phyloP scores from a whole-genome alignment of 768 basidiomycete genomes.

The Dioszegia aurantiaca region DNA sequence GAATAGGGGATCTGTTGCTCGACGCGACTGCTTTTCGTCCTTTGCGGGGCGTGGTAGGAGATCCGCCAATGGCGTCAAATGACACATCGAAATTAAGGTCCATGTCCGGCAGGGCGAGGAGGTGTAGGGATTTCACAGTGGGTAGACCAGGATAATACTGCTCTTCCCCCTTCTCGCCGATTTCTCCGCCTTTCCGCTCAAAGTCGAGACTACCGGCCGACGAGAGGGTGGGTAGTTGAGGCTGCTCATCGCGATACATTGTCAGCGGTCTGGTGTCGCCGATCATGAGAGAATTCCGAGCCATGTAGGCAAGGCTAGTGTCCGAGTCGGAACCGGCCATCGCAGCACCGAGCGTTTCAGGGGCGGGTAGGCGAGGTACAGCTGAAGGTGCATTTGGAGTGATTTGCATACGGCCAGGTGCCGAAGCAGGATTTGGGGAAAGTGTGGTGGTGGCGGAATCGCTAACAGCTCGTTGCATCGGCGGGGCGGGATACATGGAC shows the following conservation, averaged over 20 bases:
- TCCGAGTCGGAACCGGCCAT: not conserved
- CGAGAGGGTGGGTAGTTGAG: not conserved
- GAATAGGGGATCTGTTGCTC: not conserved
- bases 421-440: slow-evolving; percentile 7
- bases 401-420: slow-evolving; percentile 7
- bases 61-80: slow-evolving; percentile 35
- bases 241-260: slow-evolving; percentile 9
- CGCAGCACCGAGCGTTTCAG: not conserved
- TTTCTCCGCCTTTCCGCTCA: not conserved
- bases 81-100: slow-evolving; percentile 45
- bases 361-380: slow-evolving; percentile 18
- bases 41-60: slow-evolving; percentile 32
- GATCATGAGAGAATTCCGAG: slow-evolving; percentile 7
- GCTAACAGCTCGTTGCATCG: slow-evolving; percentile 22
- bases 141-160: slow-evolving; percentile 12
- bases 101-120: slow-evolving; percentile 47
- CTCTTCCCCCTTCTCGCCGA: not conserved
- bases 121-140: slow-evolving; percentile 41
- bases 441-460: slow-evolving; percentile 3
- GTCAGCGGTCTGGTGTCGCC: slow-evolving; percentile 12
- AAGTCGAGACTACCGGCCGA: not conserved
- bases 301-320: slow-evolving; percentile 6
- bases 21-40: slow-evolving; percentile 16
- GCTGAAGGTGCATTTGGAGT: slow-evolving; percentile 15
- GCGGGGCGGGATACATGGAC: slow-evolving; percentile 29